Evolutionary conservation across 768 basidiomycete species (phyloP).

Genomic region (Calocybe cyanea): DNA sequence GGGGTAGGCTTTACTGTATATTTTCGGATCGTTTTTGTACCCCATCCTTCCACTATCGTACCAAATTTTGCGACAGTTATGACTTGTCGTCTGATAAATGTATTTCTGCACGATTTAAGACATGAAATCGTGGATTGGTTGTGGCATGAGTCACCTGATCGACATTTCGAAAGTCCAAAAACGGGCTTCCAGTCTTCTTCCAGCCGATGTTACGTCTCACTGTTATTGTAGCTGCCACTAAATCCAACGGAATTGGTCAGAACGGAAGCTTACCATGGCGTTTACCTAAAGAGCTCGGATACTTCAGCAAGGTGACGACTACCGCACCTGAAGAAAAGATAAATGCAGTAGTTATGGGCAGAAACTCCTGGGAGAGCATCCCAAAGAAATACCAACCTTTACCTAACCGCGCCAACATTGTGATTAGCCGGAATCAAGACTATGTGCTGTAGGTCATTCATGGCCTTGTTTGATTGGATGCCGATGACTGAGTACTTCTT

Average conservation of each 20-base stretch:
- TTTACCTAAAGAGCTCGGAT: slow-evolving; percentile 84
- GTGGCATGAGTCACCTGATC: too few relatives aligned
- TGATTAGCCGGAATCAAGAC: slow-evolving; percentile 59
- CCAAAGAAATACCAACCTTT: slow-evolving; percentile 82
- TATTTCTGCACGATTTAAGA: too few relatives aligned
- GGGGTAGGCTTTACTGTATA: background rate
- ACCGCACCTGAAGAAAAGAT: slow-evolving; percentile 45
- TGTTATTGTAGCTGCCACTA: slow-evolving; percentile 91
- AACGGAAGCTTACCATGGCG: slow-evolving; percentile 82
- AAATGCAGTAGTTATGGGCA: slow-evolving; percentile 92
- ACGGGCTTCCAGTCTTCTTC: background rate
- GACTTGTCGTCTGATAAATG: too few relatives aligned
- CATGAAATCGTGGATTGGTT: too few relatives aligned
- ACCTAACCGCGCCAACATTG: slow-evolving; percentile 67
- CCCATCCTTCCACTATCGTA: too few relatives aligned
- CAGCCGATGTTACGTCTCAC: slow-evolving; percentile 64
- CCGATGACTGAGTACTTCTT: background rate
- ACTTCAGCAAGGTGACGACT: slow-evolving; percentile 82
- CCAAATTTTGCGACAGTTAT: too few relatives aligned
- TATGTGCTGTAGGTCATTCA: slow-evolving; percentile 56
- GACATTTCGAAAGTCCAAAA: background rate
- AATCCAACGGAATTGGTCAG: slow-evolving; percentile 82
- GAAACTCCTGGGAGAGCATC: slow-evolving; percentile 98
- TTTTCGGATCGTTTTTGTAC: too few relatives aligned
- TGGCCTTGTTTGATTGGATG: background rate